Evolutionary conservation across 2,329 filamentous ascomycete species (phyloP).

Genomic region (Cladosporium sp.): DNA sequence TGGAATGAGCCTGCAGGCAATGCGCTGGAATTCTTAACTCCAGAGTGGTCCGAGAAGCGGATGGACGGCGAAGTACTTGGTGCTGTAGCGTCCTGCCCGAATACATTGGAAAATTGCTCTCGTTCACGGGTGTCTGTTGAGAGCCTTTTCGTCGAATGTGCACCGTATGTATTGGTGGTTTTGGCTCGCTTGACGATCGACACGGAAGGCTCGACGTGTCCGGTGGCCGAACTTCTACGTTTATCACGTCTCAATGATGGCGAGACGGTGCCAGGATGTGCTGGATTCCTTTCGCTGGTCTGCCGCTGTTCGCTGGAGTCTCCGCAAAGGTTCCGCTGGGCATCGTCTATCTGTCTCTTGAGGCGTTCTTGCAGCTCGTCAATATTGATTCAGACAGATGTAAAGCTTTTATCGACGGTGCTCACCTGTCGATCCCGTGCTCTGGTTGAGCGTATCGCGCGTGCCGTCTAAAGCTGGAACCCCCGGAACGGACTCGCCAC

Average conservation of each 20-base stretch:
- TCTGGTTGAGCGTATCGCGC: conserved; percentile 22
- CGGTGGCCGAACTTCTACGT: conserved; percentile 26
- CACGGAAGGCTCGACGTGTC: conserved; percentile 17
- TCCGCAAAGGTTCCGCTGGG: conserved; percentile 31
- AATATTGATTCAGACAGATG: not conserved
- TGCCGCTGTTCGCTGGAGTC: conserved; percentile 19
- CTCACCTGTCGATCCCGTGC: conserved; percentile 29
- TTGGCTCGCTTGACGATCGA: conserved; percentile 29
- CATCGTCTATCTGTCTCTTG: conserved; percentile 29
- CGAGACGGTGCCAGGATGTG: conserved; percentile 21
- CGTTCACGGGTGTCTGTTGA: not conserved
- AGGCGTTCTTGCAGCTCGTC: conserved; percentile 27
- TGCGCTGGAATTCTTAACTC: conserved; percentile 26
- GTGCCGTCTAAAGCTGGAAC: conserved; percentile 17
- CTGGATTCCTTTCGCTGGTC: conserved; percentile 16
- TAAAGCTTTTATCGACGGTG: not conserved
- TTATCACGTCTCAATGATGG: conserved; percentile 26
- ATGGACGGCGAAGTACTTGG: conserved; percentile 25
- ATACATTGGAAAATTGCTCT: conserved; percentile 15
- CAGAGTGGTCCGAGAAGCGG: conserved; percentile 29
- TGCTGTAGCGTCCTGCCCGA: conserved; percentile 24
- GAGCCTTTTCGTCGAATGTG: not conserved
- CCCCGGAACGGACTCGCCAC: conserved; percentile 4
- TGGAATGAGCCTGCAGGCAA: conserved; percentile 38
- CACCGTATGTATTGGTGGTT: conserved; percentile 12